phyloP scores from a whole-genome alignment of 2,329 filamentous ascomycete species.

The Diaporthe longicolla region DNA sequence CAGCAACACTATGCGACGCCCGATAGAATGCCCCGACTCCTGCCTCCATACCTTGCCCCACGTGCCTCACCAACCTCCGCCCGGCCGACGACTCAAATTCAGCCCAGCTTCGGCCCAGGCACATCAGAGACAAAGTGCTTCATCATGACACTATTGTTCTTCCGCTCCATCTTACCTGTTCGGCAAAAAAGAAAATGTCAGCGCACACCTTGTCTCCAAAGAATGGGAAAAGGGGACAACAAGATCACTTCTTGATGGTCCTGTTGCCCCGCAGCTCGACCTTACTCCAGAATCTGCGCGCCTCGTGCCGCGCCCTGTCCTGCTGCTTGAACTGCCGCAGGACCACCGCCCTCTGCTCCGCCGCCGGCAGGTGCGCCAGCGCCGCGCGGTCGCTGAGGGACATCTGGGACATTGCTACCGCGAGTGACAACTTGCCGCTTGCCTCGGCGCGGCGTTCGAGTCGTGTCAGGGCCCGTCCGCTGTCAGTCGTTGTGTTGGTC shows the following conservation, averaged over 20 bases:
- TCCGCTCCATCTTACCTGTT: slow-evolving; percentile 37
- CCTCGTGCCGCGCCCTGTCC: slow-evolving; percentile 46
- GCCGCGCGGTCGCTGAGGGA: slow-evolving; percentile 48
- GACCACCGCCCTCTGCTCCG: slow-evolving; percentile 50
- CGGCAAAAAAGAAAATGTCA: neutral
- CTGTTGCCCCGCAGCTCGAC: slow-evolving; percentile 41
- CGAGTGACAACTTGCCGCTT: slow-evolving; percentile 4
- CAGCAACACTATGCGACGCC: too few species aligned
- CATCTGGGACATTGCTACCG: slow-evolving; percentile 39
- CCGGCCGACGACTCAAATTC: neutral
- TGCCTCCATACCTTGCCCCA: too few species aligned
- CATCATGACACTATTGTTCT: slow-evolving; percentile 46
- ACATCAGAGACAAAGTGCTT: slow-evolving; percentile 46
- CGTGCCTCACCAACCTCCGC: too few species aligned
- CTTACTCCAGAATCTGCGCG: slow-evolving; percentile 44
- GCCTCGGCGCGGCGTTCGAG: slow-evolving; percentile 31
- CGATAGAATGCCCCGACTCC: neutral
- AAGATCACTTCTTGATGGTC: slow-evolving; percentile 4
- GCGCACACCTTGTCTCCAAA: neutral
- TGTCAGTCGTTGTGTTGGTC: neutral
- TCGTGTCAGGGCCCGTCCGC: slow-evolving; percentile 10
- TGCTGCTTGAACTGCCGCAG: slow-evolving; percentile 49
- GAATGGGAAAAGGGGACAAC: neutral
- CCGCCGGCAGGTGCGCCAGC: slow-evolving; percentile 49
- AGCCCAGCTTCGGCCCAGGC: slow-evolving; percentile 38